Conservation (phyloP, 768 basidiomycete genomes). For the Strobilomyces confusus region DNA sequence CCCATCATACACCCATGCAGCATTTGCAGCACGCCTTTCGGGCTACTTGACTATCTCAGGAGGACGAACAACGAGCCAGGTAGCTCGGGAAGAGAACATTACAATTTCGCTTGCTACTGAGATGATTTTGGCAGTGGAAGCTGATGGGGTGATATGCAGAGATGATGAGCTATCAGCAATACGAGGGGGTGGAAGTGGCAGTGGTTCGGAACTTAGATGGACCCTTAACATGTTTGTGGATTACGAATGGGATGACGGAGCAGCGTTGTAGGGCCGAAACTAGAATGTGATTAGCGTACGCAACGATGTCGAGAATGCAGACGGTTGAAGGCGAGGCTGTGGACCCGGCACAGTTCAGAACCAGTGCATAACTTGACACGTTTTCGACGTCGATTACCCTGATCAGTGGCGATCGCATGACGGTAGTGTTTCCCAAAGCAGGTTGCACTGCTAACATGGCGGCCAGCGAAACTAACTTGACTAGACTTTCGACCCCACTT, state of each 20-base stretch:
- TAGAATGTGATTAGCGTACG: constrained; percentile 6
- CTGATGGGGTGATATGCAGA: constrained; percentile 64
- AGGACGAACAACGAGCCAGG: constrained; percentile 58
- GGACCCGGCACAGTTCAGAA: not conserved
- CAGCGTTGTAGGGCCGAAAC: constrained; percentile 1
- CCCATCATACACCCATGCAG: constrained; percentile 62
- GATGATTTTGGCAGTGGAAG: constrained; percentile 74
- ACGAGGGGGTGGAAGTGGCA: constrained; percentile 40
- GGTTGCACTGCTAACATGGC: not conserved
- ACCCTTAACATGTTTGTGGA: constrained; percentile 61
- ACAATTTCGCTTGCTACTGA: constrained; percentile 72
- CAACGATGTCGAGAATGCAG: constrained; percentile 9
- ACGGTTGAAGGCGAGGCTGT: constrained; percentile 11
- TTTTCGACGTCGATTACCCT: constrained; percentile 29
- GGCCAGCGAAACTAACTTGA: not conserved
- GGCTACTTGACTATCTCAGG: constrained; percentile 48
- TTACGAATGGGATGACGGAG: constrained; percentile 75
- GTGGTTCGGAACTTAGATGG: constrained; percentile 65
- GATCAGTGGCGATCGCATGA: constrained; percentile 21
- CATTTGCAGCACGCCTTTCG: constrained; percentile 67
- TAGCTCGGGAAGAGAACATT: constrained; percentile 68
- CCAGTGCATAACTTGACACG: constrained; percentile 11
- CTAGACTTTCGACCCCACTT: not conserved
- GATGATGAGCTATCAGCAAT: constrained; percentile 54
- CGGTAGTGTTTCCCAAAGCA: not conserved